Evolutionary conservation across 2,329 filamentous ascomycete species (phyloP).

Genomic region (Pleomassaria siparia): DNA sequence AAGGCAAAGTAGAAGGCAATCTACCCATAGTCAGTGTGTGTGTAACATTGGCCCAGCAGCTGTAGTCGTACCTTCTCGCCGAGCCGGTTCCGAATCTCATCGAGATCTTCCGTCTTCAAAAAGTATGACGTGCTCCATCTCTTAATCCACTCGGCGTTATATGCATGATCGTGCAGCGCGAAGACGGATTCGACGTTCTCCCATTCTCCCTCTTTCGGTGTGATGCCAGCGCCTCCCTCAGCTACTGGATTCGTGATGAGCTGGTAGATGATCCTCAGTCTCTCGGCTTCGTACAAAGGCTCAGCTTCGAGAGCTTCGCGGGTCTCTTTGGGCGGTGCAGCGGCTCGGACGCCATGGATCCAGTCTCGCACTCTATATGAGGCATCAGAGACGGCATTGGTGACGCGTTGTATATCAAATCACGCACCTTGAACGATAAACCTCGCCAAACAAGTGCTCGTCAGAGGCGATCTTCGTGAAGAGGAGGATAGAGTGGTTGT

Average conservation of each 20-base stretch:
- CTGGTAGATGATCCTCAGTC: conserved; percentile 83
- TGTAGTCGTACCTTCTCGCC: conserved; percentile 47
- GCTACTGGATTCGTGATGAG: conserved; percentile 57
- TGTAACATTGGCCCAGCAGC: too few species aligned
- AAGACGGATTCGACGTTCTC: conserved; percentile 53
- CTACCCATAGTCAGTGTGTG: conserved; percentile 38
- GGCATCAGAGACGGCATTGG: conserved; percentile 1
- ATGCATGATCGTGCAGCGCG: conserved; percentile 52
- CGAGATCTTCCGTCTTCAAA: conserved; percentile 51
- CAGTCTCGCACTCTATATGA: conserved; percentile 78
- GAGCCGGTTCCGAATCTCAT: conserved; percentile 53
- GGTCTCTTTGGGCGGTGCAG: conserved; percentile 74
- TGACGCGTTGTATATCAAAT: background rate
- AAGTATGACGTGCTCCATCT: conserved; percentile 53
- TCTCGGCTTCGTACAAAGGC: conserved; percentile 83
- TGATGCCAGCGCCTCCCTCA: conserved; percentile 55
- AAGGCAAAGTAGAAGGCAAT: conserved; percentile 97
- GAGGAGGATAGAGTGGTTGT: conserved; percentile 73
- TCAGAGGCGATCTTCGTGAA: conserved; percentile 80
- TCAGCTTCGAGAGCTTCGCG: conserved; percentile 68
- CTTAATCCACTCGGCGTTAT: conserved; percentile 57
- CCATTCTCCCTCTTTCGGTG: conserved; percentile 54
- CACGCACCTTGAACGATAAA: conserved; percentile 73
- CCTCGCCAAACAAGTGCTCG: conserved; percentile 72
- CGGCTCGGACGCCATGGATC: conserved; percentile 82